These are phyloP conservation scores for Leishmania arabica DNA, from an alignment of 208 protist species.

Conservation along the genomic window DNA sequence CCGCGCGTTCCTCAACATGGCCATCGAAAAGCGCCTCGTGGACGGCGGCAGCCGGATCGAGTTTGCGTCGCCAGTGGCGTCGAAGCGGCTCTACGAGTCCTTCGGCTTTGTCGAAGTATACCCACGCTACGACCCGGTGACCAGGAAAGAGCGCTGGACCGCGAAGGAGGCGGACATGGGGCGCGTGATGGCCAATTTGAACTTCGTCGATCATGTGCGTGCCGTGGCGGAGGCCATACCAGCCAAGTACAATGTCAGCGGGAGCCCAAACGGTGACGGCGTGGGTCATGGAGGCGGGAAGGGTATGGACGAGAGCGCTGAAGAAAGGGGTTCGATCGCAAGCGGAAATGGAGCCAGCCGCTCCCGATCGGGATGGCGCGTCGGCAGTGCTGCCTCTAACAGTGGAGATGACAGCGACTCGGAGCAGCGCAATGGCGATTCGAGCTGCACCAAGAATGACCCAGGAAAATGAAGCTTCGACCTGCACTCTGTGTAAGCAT, in stretches of 20 bases:
- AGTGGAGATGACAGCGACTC: background rate
- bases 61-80: constrained; percentile 61
- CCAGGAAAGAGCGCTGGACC: constrained; percentile 70
- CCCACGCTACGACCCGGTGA: constrained; percentile 69
- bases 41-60: constrained; percentile 61
- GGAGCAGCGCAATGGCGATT: background rate
- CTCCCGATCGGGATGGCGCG: background rate
- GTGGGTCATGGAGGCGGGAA: background rate
- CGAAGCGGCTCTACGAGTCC: constrained; percentile 63
- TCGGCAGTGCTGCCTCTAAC: background rate
- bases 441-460: background rate
- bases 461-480: background rate
- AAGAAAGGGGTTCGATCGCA: background rate
- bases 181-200: constrained; percentile 76
- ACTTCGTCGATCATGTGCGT: constrained; percentile 52
- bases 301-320: background rate
- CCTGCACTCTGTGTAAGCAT: background rate
- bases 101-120: constrained; percentile 83
- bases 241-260: constrained; percentile 4
- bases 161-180: constrained; percentile 82
- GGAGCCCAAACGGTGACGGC: background rate
- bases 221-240: constrained; percentile 19
- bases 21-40: constrained; percentile 79
- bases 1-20: constrained; percentile 84
- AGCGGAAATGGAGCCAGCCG: background rate